A percentile compares a stretch with the other conserved stretches of the same genome.
Evolutionary conservation across 2,329 filamentous ascomycete genomes (phyloP).

Genomic region (Didymella pomorum): DNA sequence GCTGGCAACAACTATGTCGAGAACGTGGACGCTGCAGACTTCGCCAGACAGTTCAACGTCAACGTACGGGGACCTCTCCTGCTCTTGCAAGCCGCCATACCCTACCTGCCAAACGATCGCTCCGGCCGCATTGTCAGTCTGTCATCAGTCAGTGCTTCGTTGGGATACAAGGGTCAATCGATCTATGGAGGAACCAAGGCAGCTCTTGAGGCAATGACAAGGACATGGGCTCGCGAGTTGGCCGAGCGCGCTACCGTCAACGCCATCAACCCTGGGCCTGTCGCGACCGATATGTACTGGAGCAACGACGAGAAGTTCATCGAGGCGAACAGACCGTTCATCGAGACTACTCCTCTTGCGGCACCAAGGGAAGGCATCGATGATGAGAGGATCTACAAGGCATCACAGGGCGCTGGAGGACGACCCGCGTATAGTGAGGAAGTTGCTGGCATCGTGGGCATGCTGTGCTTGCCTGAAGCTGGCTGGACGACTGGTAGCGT

Average conservation of each 20-base stretch:
- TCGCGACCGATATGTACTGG: constrained; percentile 69
- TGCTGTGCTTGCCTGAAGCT: constrained; percentile 76
- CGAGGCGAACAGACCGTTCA: constrained; percentile 66
- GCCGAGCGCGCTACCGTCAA: constrained; percentile 70
- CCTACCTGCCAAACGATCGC: constrained; percentile 73
- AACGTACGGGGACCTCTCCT: constrained; percentile 85
- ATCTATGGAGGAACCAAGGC: constrained; percentile 73
- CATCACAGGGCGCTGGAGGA: constrained; percentile 58
- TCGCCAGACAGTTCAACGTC: constrained; percentile 75
- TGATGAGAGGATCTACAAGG: constrained; percentile 61
- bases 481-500: constrained; percentile 82
- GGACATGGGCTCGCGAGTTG: constrained; percentile 71
- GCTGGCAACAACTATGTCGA: constrained; percentile 69
- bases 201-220: constrained; percentile 73
- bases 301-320: constrained; percentile 66
- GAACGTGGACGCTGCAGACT: constrained; percentile 70
- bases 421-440: constrained; percentile 70
- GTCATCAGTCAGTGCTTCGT: constrained; percentile 64
- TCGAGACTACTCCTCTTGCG: constrained; percentile 70
- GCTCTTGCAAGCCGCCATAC: constrained; percentile 75
- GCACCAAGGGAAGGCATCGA: constrained; percentile 69
- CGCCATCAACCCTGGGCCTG: constrained; percentile 71
- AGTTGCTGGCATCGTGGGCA: constrained; percentile 77
- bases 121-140: constrained; percentile 71
- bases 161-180: constrained; percentile 66